phyloP scores from a whole-genome alignment of 2,329 filamentous ascomycete genomes.

The Clonostachys byssicola region DNA sequence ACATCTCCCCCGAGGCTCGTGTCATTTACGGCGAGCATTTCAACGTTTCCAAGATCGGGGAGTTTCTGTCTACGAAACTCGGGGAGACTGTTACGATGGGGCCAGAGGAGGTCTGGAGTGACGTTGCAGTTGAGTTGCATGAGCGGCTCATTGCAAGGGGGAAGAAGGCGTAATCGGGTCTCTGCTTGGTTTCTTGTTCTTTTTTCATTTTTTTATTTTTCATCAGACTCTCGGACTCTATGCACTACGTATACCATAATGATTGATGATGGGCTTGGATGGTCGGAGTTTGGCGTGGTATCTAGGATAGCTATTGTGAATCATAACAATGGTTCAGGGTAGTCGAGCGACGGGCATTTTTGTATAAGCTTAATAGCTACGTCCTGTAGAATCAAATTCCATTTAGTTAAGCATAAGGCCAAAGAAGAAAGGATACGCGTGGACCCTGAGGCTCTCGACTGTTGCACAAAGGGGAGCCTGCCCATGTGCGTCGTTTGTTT shows the following conservation, averaged over 20 bases:
- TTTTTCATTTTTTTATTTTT: constrained; percentile 18
- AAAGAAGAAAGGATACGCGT: too few relatives aligned
- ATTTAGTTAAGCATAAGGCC: too few relatives aligned
- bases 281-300: too few relatives aligned
- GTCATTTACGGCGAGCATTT: constrained; percentile 78
- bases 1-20: constrained; percentile 47
- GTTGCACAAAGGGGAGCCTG: too few relatives aligned
- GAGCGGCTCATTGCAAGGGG: constrained; percentile 51
- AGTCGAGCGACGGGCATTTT: too few relatives aligned
- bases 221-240: constrained; percentile 10
- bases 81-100: constrained; percentile 29
- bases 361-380: too few relatives aligned
- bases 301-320: too few relatives aligned
- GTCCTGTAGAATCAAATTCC: too few relatives aligned
- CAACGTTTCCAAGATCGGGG: constrained; percentile 69
- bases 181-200: not conserved
- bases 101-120: constrained; percentile 43
- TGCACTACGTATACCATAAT: not conserved
- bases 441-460: too few relatives aligned
- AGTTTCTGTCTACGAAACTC: constrained; percentile 57
- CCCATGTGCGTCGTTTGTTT: too few relatives aligned
- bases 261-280: too few relatives aligned
- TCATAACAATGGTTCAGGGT: too few relatives aligned
- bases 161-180: constrained; percentile 28
- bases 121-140: constrained; percentile 50